Base-by-base conservation (phyloP, 306 rosid genomes). In the Abrus pulchellus region DNA sequence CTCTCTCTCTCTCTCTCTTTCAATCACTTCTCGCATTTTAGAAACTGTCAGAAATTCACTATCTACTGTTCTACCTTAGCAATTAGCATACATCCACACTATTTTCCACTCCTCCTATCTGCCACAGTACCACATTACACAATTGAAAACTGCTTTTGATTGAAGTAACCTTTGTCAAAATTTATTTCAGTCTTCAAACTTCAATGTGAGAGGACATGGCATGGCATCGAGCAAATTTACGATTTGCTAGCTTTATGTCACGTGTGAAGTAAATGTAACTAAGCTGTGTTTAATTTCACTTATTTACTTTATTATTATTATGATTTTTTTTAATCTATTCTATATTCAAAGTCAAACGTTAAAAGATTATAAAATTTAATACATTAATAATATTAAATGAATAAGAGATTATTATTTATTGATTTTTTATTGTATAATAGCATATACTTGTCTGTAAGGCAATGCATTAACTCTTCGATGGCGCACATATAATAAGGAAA, bases 11-110 rank as follows among this genome's bases (percentile, higher is more conserved):
- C 70, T 81, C 66, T 79, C 72, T 68, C 38, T 86, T 83, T 76
- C 85, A 41, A 28, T 53, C 79, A 50, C 83, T 79, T 71, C 75
- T 47, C 69, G 13, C 74, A 57, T 72, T 36, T 68, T 59, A 57
- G 30, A 78, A 81, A 76, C 80, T 85, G 88, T 81, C 88, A 81
- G 85, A 80, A 76, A 49, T 57, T 83, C 87, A 65, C 84, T 43
- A 78, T 74, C 70, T 48, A 73, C 82, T 68, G 13, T 50, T 63
- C 82, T 76, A 76, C 85, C 82, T 76, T 73, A 41, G 70, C 53
- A 65, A 44, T 76, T 73, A 41, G 70, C 53, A 65, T 54, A 56
- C 61, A 69, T 66, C 11, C 54, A 66, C 77, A 29, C 57, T 29
- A 48, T 44, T 68, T 69, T 44, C 20, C 78, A 47, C 33, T 55